Conservation (phyloP, 352 stramenopile genomes). For the Globisporangium irregulare region DNA sequence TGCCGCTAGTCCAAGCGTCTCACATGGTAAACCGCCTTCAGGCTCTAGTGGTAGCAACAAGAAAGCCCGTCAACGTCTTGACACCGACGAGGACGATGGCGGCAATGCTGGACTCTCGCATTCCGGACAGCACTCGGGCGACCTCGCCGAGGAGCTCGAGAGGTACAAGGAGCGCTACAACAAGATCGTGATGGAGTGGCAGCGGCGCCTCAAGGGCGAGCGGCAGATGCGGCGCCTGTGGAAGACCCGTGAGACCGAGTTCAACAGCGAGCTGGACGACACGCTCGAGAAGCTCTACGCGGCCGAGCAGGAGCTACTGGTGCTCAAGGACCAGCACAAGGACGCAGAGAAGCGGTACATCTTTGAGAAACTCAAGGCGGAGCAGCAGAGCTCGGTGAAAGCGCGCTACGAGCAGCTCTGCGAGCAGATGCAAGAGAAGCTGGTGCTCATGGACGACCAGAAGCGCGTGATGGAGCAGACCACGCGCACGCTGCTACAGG, state of each 20-base stretch:
- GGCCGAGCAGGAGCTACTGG: slow-evolving; percentile 39
- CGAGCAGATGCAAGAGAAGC: slow-evolving; percentile 68
- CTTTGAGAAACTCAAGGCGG: slow-evolving; percentile 63
- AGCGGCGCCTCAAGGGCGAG: slow-evolving; percentile 73
- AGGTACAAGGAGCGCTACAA: slow-evolving; percentile 80
- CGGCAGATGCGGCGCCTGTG: slow-evolving; percentile 75
- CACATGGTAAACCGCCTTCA: slow-evolving; percentile 12
- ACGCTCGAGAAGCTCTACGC: slow-evolving; percentile 48
- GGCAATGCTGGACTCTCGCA: slow-evolving; percentile 6
- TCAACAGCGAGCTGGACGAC: slow-evolving; percentile 63
- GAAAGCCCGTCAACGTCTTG: slow-evolving; percentile 10
- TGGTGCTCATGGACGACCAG: slow-evolving; percentile 62
- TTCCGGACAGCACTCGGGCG: slow-evolving; percentile 17
- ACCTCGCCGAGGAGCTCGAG: slow-evolving; percentile 53
- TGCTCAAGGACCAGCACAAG: slow-evolving; percentile 44
- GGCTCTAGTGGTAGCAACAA: slow-evolving; percentile 6
- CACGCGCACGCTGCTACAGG: slow-evolving; percentile 59
- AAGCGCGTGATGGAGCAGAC: slow-evolving; percentile 80
- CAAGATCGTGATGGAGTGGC: slow-evolving; percentile 77
- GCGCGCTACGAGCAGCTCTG: slow-evolving; percentile 69
- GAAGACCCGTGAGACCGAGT: slow-evolving; percentile 76
- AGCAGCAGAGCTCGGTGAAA: slow-evolving; percentile 82
- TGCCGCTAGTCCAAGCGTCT: slow-evolving; percentile 5
- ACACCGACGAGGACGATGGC: slow-evolving; percentile 23
- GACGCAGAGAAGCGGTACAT: slow-evolving; percentile 68